phyloP scores from a whole-genome alignment of 345 rosid species.

The Isatis tinctoria region DNA sequence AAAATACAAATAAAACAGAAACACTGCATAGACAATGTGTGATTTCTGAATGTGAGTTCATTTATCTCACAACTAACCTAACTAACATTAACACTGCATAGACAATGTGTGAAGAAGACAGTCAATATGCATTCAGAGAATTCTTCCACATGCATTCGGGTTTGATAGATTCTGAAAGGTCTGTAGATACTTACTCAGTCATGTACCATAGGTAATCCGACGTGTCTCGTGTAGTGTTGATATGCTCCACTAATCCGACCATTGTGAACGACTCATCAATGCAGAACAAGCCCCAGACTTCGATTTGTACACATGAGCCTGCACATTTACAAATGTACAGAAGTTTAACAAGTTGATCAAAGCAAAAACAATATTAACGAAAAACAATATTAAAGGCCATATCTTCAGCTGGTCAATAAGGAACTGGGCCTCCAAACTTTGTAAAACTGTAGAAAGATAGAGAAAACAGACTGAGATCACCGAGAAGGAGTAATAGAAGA shows the following conservation, averaged over 20 bases:
- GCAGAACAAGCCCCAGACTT: slow-evolving; percentile 82
- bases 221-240: slow-evolving; percentile 83
- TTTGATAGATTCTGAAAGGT: neutral
- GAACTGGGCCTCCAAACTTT: slow-evolving; percentile 93
- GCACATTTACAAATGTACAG: slow-evolving; percentile 9
- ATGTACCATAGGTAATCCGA: slow-evolving; percentile 96
- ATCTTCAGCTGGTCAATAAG: slow-evolving; percentile 92
- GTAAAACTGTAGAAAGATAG: slow-evolving; percentile 58
- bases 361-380: neutral
- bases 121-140: too few species aligned
- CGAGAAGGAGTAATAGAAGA: neutral
- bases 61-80: too few species aligned
- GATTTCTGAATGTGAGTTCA: too few species aligned
- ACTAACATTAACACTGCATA: slow-evolving; percentile 43
- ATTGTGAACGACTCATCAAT: slow-evolving; percentile 67
- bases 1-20: too few species aligned
- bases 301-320: slow-evolving; percentile 88
- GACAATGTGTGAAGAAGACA: neutral
- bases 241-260: slow-evolving; percentile 92
- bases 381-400: slow-evolving; percentile 80
- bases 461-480: slow-evolving; percentile 9
- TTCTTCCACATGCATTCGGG: neutral
- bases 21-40: too few species aligned
- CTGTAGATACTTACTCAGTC: slow-evolving; percentile 73
- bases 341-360: neutral